phyloP scores from a whole-genome alignment of 2,329 filamentous ascomycete genomes.

The Ophiocordyceps camponoti-floridani region DNA sequence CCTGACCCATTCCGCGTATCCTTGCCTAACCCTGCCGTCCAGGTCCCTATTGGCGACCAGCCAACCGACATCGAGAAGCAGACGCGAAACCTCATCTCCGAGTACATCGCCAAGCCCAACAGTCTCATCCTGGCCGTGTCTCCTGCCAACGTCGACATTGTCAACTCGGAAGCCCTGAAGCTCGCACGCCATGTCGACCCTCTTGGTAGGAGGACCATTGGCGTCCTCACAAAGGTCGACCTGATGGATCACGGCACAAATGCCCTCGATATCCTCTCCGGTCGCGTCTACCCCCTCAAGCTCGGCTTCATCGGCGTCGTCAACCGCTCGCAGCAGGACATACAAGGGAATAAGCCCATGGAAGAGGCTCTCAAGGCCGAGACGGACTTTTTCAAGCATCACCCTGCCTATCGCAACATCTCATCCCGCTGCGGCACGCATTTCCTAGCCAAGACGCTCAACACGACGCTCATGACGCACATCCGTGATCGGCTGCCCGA shows the following conservation, averaged over 20 bases:
- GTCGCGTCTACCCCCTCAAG: conserved; percentile 89
- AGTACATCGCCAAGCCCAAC: conserved; percentile 98
- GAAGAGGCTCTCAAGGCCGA: conserved; percentile 80
- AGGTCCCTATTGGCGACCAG: conserved; percentile 95
- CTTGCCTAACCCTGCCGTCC: conserved; percentile 6
- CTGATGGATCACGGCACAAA: conserved; percentile 99
- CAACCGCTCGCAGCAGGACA: conserved; percentile 95
- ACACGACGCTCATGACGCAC: conserved; percentile 87
- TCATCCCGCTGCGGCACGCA: conserved; percentile 84
- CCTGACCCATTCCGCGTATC: neutral
- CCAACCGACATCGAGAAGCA: conserved; percentile 97
- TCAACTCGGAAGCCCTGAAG: conserved; percentile 95
- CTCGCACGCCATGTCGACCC: conserved; percentile 93
- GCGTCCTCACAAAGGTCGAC: conserved; percentile 91
- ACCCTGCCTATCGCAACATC: conserved; percentile 95
- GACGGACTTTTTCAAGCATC: conserved; percentile 88
- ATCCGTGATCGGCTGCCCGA: conserved; percentile 91
- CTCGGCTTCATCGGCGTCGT: conserved; percentile 96
- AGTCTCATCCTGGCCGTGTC: conserved; percentile 95
- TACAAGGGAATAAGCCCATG: conserved; percentile 89
- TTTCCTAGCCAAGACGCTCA: conserved; percentile 84
- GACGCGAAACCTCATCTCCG: conserved; percentile 85
- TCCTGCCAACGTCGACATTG: conserved; percentile 91
- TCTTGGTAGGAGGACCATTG: conserved; percentile 84
- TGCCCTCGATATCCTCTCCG: conserved; percentile 91